These are phyloP conservation scores for Aspergillus thermomutatus DNA, from an alignment of 2,329 filamentous ascomycete species.

Conservation along the genomic window DNA sequence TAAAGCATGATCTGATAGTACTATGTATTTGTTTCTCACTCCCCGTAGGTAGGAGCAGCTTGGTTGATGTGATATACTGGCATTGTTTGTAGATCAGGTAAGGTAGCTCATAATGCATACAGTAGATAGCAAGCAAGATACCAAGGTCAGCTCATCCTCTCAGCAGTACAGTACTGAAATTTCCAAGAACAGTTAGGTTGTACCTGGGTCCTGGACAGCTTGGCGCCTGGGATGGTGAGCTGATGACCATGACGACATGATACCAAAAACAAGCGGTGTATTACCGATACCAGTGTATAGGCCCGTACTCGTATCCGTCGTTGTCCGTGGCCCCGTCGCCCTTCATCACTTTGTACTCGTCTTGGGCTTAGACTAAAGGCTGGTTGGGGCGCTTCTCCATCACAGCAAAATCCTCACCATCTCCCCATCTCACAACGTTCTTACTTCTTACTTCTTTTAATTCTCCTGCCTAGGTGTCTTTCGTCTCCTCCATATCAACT, in stretches of 20 bases:
- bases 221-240: slow-evolving; percentile 1
- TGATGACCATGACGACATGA: slow-evolving; percentile 27
- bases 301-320: slow-evolving; percentile 17
- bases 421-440: slow-evolving; percentile 4
- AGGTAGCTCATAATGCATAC: not conserved
- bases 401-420: slow-evolving; percentile 12
- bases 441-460: slow-evolving; percentile 13
- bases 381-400: slow-evolving; percentile 2
- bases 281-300: slow-evolving; percentile 23
- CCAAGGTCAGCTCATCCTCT: too few relatives aligned
- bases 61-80: not conserved
- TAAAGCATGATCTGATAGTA: not conserved
- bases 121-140: not conserved
- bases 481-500: slow-evolving; percentile 3
- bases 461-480: slow-evolving; percentile 11
- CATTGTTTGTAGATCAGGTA: not conserved
- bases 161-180: not conserved
- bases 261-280: slow-evolving; percentile 19
- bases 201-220: not conserved
- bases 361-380: slow-evolving; percentile 2
- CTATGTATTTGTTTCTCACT: not conserved
- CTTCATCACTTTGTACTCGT: slow-evolving; percentile 8
- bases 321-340: slow-evolving; percentile 17
- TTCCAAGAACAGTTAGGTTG: not conserved
- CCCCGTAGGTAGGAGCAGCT: not conserved